phyloP scores from a whole-genome alignment of 352 stramenopile genomes.

The Pythium insidiosum region DNA sequence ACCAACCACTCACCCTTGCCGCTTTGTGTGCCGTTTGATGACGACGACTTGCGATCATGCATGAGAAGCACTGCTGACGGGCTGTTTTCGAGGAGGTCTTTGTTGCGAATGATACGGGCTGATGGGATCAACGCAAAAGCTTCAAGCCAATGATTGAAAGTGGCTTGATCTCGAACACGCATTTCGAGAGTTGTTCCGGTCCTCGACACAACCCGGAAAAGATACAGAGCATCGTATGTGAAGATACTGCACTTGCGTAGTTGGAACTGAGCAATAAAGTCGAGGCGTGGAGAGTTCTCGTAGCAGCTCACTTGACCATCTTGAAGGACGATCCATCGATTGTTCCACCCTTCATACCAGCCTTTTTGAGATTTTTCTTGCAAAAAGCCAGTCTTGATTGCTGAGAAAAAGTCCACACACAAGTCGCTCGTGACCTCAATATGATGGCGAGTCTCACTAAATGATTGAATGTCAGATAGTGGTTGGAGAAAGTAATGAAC shows the following conservation, averaged over 20 bases:
- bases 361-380: conserved; percentile 68
- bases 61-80: conserved; percentile 71
- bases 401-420: conserved; percentile 75
- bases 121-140: conserved; percentile 49
- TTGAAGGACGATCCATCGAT: conserved; percentile 77
- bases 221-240: conserved; percentile 62
- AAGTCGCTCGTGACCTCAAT: conserved; percentile 50
- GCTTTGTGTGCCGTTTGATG: neutral
- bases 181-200: conserved; percentile 70
- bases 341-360: conserved; percentile 81
- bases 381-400: conserved; percentile 63
- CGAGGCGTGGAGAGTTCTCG: conserved; percentile 68
- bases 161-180: conserved; percentile 62
- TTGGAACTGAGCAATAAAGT: conserved; percentile 67
- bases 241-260: conserved; percentile 58
- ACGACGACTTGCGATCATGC: conserved; percentile 19
- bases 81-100: conserved; percentile 78
- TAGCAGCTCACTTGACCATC: conserved; percentile 68
- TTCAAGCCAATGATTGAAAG: conserved; percentile 70
- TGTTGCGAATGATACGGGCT: conserved; percentile 50
- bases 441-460: conserved; percentile 10
- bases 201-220: conserved; percentile 69
- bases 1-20: conserved; percentile 49
- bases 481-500: neutral
- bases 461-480: too few relatives aligned